A percentile compares a stretch with the other conserved stretches of the same genome.
phyloP scores from a whole-genome alignment of 768 basidiomycete genomes.

The Phaeolepiota aurea region DNA sequence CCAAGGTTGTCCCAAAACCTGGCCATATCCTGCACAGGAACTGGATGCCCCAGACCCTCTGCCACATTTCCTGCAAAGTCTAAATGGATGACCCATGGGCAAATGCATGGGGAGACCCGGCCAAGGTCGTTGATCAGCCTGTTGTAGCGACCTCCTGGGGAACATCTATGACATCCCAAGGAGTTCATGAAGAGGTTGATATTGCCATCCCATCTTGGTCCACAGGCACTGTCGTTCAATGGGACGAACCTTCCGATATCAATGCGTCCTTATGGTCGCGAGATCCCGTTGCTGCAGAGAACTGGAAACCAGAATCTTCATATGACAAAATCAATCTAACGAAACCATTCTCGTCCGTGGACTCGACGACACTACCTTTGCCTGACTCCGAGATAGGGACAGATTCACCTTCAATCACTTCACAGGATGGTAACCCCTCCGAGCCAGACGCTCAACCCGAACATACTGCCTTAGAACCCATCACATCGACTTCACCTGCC shows the following conservation, averaged over 20 bases:
- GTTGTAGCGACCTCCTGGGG: not conserved
- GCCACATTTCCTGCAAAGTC: too few relatives aligned
- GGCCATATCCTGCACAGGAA: too few relatives aligned
- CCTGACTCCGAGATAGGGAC: constrained; percentile 2
- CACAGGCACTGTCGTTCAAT: constrained; percentile 29
- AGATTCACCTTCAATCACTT: constrained; percentile 3
- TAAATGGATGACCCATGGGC: constrained; percentile 77
- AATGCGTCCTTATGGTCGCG: constrained; percentile 33
- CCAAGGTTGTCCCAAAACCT: too few relatives aligned
- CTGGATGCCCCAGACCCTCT: too few relatives aligned
- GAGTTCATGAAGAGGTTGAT: constrained; percentile 39
- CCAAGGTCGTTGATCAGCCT: constrained; percentile 6
- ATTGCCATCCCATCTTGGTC: constrained; percentile 53
- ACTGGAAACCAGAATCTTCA: constrained; percentile 29
- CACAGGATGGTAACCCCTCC: not conserved
- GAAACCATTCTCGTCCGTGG: constrained; percentile 11
- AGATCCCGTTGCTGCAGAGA: constrained; percentile 10
- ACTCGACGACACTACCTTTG: not conserved
- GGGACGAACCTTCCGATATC: constrained; percentile 38
- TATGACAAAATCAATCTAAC: constrained; percentile 33
- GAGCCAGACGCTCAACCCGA: not conserved
- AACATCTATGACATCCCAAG: constrained; percentile 7
- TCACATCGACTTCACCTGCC: not conserved
- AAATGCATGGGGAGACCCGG: constrained; percentile 56
- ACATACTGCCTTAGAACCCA: too few relatives aligned